A percentile compares a stretch with the other conserved stretches of the same genome.
phyloP scores from a whole-genome alignment of 1,284 basidiomycete genomes.

The Ustilago tritici region DNA sequence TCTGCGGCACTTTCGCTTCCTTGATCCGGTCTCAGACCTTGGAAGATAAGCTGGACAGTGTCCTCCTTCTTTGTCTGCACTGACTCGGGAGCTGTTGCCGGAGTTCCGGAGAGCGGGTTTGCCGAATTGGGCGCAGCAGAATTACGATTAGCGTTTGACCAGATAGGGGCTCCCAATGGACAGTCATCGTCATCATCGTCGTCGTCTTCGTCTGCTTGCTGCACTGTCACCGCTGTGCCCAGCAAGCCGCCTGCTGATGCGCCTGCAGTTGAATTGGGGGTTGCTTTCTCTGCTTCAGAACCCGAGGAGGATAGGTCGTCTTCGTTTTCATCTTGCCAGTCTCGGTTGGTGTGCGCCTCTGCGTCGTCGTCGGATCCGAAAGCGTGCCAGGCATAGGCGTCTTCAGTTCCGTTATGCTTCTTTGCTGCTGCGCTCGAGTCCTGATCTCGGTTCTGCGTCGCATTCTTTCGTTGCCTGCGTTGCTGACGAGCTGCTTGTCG shows the following conservation, averaged over 20 bases:
- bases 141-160: conserved; percentile 17
- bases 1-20: background rate
- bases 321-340: conserved; percentile 20
- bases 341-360: background rate
- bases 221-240: conserved; percentile 43
- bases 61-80: conserved; percentile 24
- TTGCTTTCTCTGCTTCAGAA: conserved; percentile 20
- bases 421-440: background rate
- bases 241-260: conserved; percentile 8
- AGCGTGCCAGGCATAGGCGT: conserved; percentile 35
- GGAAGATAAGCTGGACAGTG: conserved; percentile 40
- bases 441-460: background rate
- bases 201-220: conserved; percentile 42
- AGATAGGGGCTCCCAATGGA: conserved; percentile 35
- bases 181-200: conserved; percentile 53
- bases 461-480: conserved; percentile 22
- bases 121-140: conserved; percentile 3
- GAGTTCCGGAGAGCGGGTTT: background rate
- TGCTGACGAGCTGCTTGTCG: conserved; percentile 6
- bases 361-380: conserved; percentile 35
- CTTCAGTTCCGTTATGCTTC: background rate
- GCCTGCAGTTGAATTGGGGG: background rate
- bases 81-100: background rate
- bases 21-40: conserved; percentile 34
- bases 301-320: conserved; percentile 18